A percentile compares a stretch with the other conserved stretches of the same genome.
Conservation (phyloP, 352 stramenopile species). For the Globisporangium canariense region DNA sequence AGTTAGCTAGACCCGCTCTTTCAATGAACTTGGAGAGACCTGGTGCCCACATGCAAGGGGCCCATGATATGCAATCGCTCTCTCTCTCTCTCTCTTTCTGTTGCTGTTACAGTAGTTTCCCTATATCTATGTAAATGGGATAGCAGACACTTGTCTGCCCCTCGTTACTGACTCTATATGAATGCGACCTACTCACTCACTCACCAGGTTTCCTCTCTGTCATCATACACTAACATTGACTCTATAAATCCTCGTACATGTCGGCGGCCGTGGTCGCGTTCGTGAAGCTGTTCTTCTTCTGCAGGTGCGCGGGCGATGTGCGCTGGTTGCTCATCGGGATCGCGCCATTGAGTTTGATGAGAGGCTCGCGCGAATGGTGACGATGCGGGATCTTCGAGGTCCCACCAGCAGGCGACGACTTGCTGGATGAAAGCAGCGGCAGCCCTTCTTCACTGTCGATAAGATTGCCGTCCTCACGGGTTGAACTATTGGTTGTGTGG, state of each 20-base stretch:
- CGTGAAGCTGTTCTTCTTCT: constrained; percentile 33
- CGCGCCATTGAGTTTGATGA: constrained; percentile 13
- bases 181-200: neutral
- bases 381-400: neutral
- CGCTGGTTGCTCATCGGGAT: constrained; percentile 10
- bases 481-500: neutral
- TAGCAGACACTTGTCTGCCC: neutral
- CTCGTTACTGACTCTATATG: constrained; percentile 3
- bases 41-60: neutral
- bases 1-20: no score
- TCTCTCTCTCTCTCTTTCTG: neutral
- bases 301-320: constrained; percentile 16
- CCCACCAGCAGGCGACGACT: neutral
- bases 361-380: constrained; percentile 1
- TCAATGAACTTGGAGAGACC: no score
- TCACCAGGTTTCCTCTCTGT: neutral
- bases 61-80: neutral
- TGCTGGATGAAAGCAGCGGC: constrained; percentile 22
- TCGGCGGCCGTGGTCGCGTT: constrained; percentile 44
- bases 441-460: constrained; percentile 26
- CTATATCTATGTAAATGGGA: neutral
- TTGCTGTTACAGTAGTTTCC: neutral
- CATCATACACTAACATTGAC: neutral
- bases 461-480: constrained; percentile 2
- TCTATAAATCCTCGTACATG: constrained; percentile 66